Percentiles rank a stretch among this genome's conserved stretches.
phyloP scores from a whole-genome alignment of 2,329 filamentous ascomycete genomes.

The Arthrobotrys sinensis region DNA sequence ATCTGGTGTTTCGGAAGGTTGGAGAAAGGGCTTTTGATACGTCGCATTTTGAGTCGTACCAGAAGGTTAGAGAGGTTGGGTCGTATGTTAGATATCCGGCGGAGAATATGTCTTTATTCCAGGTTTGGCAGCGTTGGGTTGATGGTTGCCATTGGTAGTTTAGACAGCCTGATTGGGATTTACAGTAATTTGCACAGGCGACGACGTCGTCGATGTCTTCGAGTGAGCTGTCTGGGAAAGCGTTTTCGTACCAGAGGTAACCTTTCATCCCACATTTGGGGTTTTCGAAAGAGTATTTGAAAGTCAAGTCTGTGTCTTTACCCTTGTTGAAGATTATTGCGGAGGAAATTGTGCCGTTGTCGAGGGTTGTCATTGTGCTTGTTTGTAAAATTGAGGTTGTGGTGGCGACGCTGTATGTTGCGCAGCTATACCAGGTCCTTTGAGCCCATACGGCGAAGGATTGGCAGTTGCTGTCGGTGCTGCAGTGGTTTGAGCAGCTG shows the following conservation, averaged over 20 bases:
- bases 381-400: constrained; percentile 17
- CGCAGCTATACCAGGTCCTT: constrained; percentile 25
- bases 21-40: constrained; percentile 27
- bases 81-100: constrained; percentile 29
- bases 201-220: constrained; percentile 33
- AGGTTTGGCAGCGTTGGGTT: constrained; percentile 32
- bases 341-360: constrained; percentile 7
- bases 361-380: constrained; percentile 20
- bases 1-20: constrained; percentile 36
- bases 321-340: constrained; percentile 48
- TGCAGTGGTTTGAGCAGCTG: constrained; percentile 35
- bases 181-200: constrained; percentile 38
- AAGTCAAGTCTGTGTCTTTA: constrained; percentile 17
- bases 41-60: constrained; percentile 39
- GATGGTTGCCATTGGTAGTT: constrained; percentile 47
- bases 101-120: constrained; percentile 35
- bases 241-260: constrained; percentile 22
- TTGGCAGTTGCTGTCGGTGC: constrained; percentile 14
- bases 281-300: constrained; percentile 43
- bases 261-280: constrained; percentile 39
- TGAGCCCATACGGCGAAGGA: constrained; percentile 37
- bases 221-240: background rate
- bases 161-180: constrained; percentile 35
- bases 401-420: constrained; percentile 9
- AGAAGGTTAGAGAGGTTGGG: constrained; percentile 30